Evolutionary conservation across 495 filamentous ascomycete species (phyloP), one percentile per base, ranked within the genome.

Genomic region (Penicillium riverlandense): DNA sequence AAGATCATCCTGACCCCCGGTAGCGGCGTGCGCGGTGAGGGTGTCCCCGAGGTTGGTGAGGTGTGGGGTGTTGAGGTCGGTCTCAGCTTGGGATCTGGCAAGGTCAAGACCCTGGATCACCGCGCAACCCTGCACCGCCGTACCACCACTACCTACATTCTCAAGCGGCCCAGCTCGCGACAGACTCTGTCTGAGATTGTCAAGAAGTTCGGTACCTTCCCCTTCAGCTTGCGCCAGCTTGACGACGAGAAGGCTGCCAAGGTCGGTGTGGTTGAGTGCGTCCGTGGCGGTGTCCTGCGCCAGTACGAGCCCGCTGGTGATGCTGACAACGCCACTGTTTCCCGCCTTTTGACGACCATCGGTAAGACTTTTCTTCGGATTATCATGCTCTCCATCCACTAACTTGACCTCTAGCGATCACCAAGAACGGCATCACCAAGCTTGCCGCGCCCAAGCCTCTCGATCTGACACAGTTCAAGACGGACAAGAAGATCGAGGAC

Each of bases 11-110:
- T 98, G 22, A 75, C 86, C 13, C 89, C 94, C 29, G 85, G 84
- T 41, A 86, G 95, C 58, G 71, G 76, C 49, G 82, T 86, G 56
- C 95, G 92, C 70, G 90, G 90, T 38, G 92, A 98, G 57, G 92
- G 92, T 51, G 59, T 80, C 35, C 88, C 92, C 33, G 92, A 95
- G 53, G 75, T 96, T 40, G 88, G 88, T 49, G 92, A 98, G 59
- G 91, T 92, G 51, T 98, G 92, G 92, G 92, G 92, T 63, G 88
- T 97, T 30, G 92, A 98, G 75, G 78, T 95, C 58, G 90, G 91
- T 54, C 79, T 97, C 52, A 90, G 85, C 65, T 69, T 90, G 51
- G 94, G 92, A 38, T 83, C 79, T 38, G 92, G 92, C 53, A 98
- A 98, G 71, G 84, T 92, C 63, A 98, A 97, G 81, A 83, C 74